Evolutionary conservation across 1,284 basidiomycete species (phyloP), one percentile per base, ranked within the genome.

Genomic region (Fomitopsis schrenkii): DNA sequence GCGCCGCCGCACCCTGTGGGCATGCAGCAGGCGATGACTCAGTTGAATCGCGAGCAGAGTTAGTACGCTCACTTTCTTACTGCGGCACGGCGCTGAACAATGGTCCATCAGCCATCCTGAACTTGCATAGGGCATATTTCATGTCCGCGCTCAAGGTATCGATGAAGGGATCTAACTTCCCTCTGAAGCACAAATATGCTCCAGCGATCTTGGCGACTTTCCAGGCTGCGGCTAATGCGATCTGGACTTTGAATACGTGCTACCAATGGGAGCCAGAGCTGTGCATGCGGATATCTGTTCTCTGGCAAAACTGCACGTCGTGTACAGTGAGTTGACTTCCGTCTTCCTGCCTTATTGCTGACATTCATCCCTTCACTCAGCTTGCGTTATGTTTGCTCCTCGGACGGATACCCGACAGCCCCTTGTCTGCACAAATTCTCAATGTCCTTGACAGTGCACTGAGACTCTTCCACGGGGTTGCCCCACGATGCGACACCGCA

Each of bases 121-220:
- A 87, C 67, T 80, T 91, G 28, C 89, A 91, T 67, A 79, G 87
- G 30, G 80, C 79, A 58, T 90, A 86, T 75, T 90, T 90, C 67
- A 84, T 86, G 1, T 85, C 87, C 66, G 87, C 88, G 1, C 82
- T 91, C 64, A 83, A 84, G 22, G 83, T 78, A 80, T 48, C 84
- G 81, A n/a, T 40, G 3, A 74, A 71, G 55, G 85, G 38, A 40
- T 40, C 38, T 40, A 40, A 40, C 83, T 74, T 88, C 85, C 22
- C 77, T 83, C 54, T 83, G 80, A 71, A 85, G 80, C 68, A 76
- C 76, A 55, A 86, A 84, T 68, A 71, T 54, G 82, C 86, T 0
- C 82, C 82, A 0, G 89, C 87, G 0, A 88, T 90, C 63, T 74
- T 88, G 0, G 87, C 88, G 1, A 78, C 84, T 0, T 90, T 84